A percentile compares a stretch with the other conserved stretches of the same genome.
phyloP scores from a whole-genome alignment of 2,329 filamentous ascomycete species.

The Thelonectria rubi region DNA sequence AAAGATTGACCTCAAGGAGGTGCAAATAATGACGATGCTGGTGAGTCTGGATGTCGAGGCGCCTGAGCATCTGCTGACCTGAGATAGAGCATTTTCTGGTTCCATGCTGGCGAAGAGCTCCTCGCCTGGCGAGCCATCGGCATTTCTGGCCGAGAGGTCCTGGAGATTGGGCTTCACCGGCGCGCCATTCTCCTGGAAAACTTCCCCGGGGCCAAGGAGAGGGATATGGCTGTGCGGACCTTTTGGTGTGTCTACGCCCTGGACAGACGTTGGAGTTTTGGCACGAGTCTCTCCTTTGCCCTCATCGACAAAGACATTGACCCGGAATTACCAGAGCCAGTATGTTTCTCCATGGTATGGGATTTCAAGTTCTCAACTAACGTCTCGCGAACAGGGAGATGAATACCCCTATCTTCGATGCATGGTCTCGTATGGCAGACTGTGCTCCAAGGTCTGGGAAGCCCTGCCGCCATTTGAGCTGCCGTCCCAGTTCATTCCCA shows the following conservation, averaged over 20 bases:
- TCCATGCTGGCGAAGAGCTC: constrained; percentile 59
- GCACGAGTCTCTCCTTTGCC: constrained; percentile 60
- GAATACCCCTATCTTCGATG: constrained; percentile 54
- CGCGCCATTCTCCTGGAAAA: constrained; percentile 53
- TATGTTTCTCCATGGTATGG: no score
- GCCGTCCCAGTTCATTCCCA: constrained; percentile 46
- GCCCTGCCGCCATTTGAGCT: constrained; percentile 51
- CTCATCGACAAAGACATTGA: constrained; percentile 60
- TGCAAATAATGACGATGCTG: constrained; percentile 25
- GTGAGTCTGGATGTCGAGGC: not conserved
- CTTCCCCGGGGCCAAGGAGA: constrained; percentile 44
- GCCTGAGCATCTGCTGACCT: not conserved
- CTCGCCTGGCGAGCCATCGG: constrained; percentile 59
- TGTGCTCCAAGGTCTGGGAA: constrained; percentile 58
- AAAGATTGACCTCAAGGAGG: constrained; percentile 19
- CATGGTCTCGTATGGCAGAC: constrained; percentile 57
- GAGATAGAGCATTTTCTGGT: constrained; percentile 52
- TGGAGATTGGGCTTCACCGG: constrained; percentile 60
- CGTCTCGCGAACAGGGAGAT: constrained; percentile 37
- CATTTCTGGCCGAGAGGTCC: constrained; percentile 54
- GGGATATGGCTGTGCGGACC: constrained; percentile 48
- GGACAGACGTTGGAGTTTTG: constrained; percentile 62
- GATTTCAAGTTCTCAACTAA: not conserved
- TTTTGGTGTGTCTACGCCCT: constrained; percentile 63
- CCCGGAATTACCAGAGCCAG: constrained; percentile 56